Base-by-base conservation (phyloP, 2,329 filamentous ascomycete species). In the Talaromyces verruculosus region DNA sequence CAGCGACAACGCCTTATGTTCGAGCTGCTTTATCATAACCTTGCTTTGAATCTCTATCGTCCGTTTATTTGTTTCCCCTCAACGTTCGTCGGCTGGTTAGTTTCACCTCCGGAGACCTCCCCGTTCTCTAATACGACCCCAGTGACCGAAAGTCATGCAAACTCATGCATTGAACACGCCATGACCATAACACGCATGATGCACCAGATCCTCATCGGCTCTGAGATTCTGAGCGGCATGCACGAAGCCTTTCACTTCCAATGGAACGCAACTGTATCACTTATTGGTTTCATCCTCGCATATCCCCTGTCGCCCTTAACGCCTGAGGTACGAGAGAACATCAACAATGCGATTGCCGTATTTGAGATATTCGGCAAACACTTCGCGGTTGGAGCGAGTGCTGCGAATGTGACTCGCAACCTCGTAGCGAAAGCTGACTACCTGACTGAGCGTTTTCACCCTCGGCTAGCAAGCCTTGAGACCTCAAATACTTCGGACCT, bases 181-280 rank as follows among this genome's bases (percentile, higher is more conserved):
- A 74, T 81, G 33, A 70, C 75, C 2, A 58, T 78, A n/a, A 80
- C 78, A 4, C 71, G 73, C 13, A 80, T 82, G 19, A 73, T 77
- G 51, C 74, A 80, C 41, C 78, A 81, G 51, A 69, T 76, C 1
- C 69, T 73, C 22, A 69, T 67, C 1, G 66, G 69, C 2, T 77
- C 77, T 1, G 70, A 73, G 15, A 71, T 80, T 22, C 67, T 81
- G 0, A 65, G 66, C n/a, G 78, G 79, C 7, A 79, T 74, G 74
- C 73, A 78, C 65, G 76, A 80, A 60, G 72, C 74, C 0, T 82
- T 80, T 61, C 77, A 80, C 28, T 82, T 77, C 73, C 80, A 82
- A 67, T 82, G 80, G 78, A 78, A 81, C 65, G 78, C 79, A 0
- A 71, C 77, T 1, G 68, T 82, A 19, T 75, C 77, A 2, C 71